phyloP scores from a whole-genome alignment of 257 asterid species.

The Anisodus acutangulus region DNA sequence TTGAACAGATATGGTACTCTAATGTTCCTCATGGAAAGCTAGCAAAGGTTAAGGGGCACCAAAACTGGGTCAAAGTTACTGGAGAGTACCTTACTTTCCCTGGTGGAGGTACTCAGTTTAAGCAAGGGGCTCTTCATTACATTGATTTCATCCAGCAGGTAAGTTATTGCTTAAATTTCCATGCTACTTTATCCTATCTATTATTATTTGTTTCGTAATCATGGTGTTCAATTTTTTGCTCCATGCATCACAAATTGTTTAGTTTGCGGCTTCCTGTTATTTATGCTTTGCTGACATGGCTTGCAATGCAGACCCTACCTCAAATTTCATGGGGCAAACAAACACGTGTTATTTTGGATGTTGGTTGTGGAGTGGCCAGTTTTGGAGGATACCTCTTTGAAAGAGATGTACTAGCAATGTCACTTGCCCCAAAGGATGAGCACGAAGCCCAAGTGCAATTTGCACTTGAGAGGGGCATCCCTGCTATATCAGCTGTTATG shows the following conservation, averaged over 20 bases:
- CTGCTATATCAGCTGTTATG: conserved; percentile 44
- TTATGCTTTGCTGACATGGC: neutral
- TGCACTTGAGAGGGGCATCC: conserved; percentile 41
- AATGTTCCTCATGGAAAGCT: conserved; percentile 40
- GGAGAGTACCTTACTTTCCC: conserved; percentile 40
- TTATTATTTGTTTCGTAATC: neutral
- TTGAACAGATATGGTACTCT: conserved; percentile 39
- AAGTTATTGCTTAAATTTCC: neutral
- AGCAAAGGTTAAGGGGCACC: conserved; percentile 39
- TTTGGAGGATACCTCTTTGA: conserved; percentile 46
- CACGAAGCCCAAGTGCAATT: conserved; percentile 49
- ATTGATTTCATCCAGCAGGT: conserved; percentile 39
- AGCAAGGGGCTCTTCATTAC: conserved; percentile 38
- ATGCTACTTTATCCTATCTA: conserved; percentile 3
- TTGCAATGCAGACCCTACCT: conserved; percentile 37
- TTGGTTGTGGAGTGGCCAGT: conserved; percentile 50
- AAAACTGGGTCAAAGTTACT: conserved; percentile 41
- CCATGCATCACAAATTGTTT: neutral
- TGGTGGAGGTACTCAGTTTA: conserved; percentile 42
- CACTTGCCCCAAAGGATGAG: conserved; percentile 48
- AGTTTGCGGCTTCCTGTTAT: neutral
- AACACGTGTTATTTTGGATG: conserved; percentile 44
- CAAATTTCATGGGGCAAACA: conserved; percentile 43
- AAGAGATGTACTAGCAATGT: conserved; percentile 44
- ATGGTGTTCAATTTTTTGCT: neutral